A percentile compares a stretch with the other conserved stretches of the same genome.
phyloP scores from a whole-genome alignment of 352 stramenopile species.

The Phytophthora brassicae region DNA sequence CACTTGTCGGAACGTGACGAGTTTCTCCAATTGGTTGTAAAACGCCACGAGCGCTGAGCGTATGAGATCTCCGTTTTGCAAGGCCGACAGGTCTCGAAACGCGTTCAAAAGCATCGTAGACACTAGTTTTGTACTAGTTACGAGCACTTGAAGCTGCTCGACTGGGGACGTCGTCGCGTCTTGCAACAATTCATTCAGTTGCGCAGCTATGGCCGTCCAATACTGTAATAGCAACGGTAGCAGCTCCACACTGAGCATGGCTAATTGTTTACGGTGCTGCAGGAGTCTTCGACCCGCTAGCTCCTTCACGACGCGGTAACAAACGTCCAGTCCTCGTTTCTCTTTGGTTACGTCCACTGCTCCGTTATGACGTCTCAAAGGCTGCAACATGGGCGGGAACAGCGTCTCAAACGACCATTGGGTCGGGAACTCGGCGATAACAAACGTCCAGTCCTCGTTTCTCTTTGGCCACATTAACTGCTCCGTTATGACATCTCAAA shows the following conservation, averaged over 20 bases:
- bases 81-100: constrained; percentile 57
- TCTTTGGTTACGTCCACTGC: constrained; percentile 24
- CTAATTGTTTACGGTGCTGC: constrained; percentile 82
- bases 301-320: constrained; percentile 82
- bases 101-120: constrained; percentile 71
- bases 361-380: constrained; percentile 31
- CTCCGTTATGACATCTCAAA: constrained; percentile 30
- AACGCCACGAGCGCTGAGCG: constrained; percentile 62
- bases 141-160: constrained; percentile 42
- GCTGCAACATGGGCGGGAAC: constrained; percentile 63
- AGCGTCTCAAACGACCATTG: constrained; percentile 69
- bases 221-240: constrained; percentile 61
- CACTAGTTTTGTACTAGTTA: constrained; percentile 66
- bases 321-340: constrained; percentile 53
- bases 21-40: constrained; percentile 68
- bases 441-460: constrained; percentile 54
- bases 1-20: constrained; percentile 49
- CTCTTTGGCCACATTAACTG: constrained; percentile 24
- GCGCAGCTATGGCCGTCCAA: constrained; percentile 43
- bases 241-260: constrained; percentile 64
- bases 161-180: constrained; percentile 4
- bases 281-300: constrained; percentile 75
- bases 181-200: constrained; percentile 42
- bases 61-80: constrained; percentile 63
- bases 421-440: constrained; percentile 62